Evolutionary conservation across 2,329 filamentous ascomycete species (phyloP).

Genomic region (Fusarium oligoseptatum): DNA sequence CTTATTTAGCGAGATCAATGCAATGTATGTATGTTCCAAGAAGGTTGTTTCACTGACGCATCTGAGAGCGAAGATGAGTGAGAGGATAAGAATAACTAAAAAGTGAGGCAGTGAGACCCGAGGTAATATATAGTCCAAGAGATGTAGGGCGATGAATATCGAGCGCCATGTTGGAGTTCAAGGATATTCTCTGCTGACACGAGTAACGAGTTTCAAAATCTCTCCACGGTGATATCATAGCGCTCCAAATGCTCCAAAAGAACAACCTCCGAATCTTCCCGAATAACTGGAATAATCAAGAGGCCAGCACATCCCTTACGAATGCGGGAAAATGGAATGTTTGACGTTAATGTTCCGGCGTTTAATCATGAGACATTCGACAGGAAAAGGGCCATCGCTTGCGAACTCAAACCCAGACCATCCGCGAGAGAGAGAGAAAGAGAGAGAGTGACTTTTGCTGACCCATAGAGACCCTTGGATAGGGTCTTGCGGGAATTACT

Average conservation of each 20-base stretch:
- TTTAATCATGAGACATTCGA: conserved; percentile 21
- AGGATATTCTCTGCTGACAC: conserved; percentile 12
- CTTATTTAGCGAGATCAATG: conserved; percentile 7
- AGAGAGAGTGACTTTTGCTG: neutral
- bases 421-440: conserved; percentile 7
- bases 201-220: conserved; percentile 19
- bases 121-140: conserved; percentile 25
- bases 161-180: conserved; percentile 15
- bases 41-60: conserved; percentile 12
- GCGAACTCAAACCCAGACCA: conserved; percentile 18
- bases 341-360: conserved; percentile 16
- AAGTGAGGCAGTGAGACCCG: conserved; percentile 17
- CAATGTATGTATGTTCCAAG: conserved; percentile 12
- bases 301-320: conserved; percentile 19
- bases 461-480: conserved; percentile 16
- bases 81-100: conserved; percentile 16
- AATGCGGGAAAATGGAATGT: conserved; percentile 22
- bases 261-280: conserved; percentile 25
- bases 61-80: conserved; percentile 20
- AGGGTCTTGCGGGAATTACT: conserved; percentile 22
- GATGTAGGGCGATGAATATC: conserved; percentile 19
- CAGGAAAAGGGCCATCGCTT: conserved; percentile 21
- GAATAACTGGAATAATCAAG: conserved; percentile 9
- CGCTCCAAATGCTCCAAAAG: conserved; percentile 20
- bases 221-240: conserved; percentile 25